Percentiles rank a stretch among this genome's conserved stretches.
Conservation (phyloP, 306 rosid species). For the Fragaria iinumae region DNA sequence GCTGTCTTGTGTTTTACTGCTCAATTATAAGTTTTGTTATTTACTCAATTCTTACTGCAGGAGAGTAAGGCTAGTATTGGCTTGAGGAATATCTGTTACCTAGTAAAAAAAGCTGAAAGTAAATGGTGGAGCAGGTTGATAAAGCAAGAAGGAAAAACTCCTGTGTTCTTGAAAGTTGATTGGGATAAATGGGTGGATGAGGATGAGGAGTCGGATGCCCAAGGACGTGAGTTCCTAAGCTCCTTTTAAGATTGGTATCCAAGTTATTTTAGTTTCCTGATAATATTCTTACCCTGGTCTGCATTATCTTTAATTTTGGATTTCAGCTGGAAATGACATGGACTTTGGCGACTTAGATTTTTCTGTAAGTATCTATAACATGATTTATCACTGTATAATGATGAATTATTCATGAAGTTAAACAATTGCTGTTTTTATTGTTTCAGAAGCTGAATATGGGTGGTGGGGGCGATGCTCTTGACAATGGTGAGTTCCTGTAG, state of each 20-base stretch:
- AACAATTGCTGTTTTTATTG: not conserved
- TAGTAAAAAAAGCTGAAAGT: slow-evolving; percentile 50
- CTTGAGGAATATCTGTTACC: slow-evolving; percentile 53
- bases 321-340: slow-evolving; percentile 49
- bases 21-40: too few species aligned
- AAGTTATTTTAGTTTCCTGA: not conserved
- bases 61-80: slow-evolving; percentile 57
- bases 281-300: not conserved
- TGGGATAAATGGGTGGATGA: slow-evolving; percentile 89
- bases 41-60: slow-evolving; percentile 24
- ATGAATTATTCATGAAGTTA: not conserved
- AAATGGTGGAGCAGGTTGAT: slow-evolving; percentile 70
- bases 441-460: slow-evolving; percentile 35
- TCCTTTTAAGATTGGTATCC: not conserved
- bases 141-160: slow-evolving; percentile 61
- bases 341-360: slow-evolving; percentile 49
- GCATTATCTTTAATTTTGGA: not conserved
- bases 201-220: slow-evolving; percentile 54
- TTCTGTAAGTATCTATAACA: slow-evolving; percentile 41
- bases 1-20: not conserved
- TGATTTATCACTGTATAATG: not conserved
- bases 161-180: slow-evolving; percentile 65
- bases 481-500: slow-evolving; percentile 25
- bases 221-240: slow-evolving; percentile 16
- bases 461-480: slow-evolving; percentile 24